Evolutionary conservation across 768 basidiomycete species (phyloP), one percentile per base, ranked within the genome.

Genomic region (Mycena venus): DNA sequence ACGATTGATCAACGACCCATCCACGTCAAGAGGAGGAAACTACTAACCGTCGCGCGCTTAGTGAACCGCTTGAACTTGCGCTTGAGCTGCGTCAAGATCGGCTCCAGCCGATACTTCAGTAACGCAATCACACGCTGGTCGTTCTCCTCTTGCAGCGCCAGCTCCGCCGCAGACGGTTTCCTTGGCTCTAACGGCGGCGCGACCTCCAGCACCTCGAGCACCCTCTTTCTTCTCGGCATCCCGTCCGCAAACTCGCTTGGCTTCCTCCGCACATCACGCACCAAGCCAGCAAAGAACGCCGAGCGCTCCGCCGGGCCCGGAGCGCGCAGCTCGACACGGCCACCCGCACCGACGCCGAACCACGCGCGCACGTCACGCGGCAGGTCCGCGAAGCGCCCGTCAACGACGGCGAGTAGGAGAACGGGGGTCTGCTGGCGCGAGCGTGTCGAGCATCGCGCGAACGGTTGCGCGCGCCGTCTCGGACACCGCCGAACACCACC

Each of bases 181-280:
- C 95, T 87, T 0, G 98, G 97, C 70, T 97, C 94, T 40, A 96
- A 82, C 0, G 98, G 97, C 17, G 98, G 96, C 0, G 98, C 98
- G 47, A 96, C 86, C 0, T 95, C 95, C 17, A 99, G 85, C 69
- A 90, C 91, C 82, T 99, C 98, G 14, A 99, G 87, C 0, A 97
- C 85, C 36, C 98, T 91, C 82, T 93, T 95, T 82, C 90, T 91
- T 69, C 97, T 89, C 78, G 94, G 92, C 75, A 97, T 84, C 8
- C 95, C 97, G 80, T 98, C 98, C 0, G 95, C 94, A 82, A 97
- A 99, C 69, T 94, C 89, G 78, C 91, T 95, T 2, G 98, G 98
- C 0, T 94, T 94, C 12, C 94, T 86, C 25, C 86, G 84, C 44
- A 97, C 84, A 77, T 96, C 93, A 4, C 88, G 85, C 25, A 99